phyloP scores from a whole-genome alignment of 192 early-diverging fungal species.

The Umbelopsis sp. region DNA sequence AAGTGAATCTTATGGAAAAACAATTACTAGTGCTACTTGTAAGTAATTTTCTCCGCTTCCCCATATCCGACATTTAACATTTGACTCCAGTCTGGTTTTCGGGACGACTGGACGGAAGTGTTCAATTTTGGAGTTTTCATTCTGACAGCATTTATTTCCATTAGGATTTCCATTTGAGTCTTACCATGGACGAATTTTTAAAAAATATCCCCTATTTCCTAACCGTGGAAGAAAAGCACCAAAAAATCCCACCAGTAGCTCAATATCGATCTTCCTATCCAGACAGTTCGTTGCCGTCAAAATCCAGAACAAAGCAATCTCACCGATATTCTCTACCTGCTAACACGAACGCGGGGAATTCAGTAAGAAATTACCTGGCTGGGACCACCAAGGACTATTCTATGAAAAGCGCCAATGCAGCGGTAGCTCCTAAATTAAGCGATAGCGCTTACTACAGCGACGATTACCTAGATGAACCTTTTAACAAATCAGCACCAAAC shows the following conservation, averaged over 20 bases:
- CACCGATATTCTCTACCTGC: neutral
- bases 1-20: constrained; percentile 79
- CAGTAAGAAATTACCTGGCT: neutral
- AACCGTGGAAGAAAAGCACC: neutral
- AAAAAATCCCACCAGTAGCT: neutral
- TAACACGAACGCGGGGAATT: neutral
- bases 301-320: neutral
- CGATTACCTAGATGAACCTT: neutral
- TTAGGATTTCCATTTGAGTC: constrained; percentile 15
- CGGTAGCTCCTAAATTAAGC: neutral
- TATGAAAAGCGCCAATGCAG: neutral
- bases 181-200: constrained; percentile 2
- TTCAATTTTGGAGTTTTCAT: neutral
- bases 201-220: neutral
- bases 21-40: constrained; percentile 67
- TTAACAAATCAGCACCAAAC: neutral
- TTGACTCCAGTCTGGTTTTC: neutral
- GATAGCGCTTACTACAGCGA: constrained; percentile 2
- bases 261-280: neutral
- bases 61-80: neutral
- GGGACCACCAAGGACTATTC: neutral
- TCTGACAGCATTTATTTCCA: neutral
- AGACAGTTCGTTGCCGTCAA: too few species aligned
- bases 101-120: neutral
- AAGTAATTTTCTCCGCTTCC: constrained; percentile 4